Evolutionary conservation across 2,329 filamentous ascomycete genomes (phyloP).

Genomic region (Chalaropsis thielavioides): DNA sequence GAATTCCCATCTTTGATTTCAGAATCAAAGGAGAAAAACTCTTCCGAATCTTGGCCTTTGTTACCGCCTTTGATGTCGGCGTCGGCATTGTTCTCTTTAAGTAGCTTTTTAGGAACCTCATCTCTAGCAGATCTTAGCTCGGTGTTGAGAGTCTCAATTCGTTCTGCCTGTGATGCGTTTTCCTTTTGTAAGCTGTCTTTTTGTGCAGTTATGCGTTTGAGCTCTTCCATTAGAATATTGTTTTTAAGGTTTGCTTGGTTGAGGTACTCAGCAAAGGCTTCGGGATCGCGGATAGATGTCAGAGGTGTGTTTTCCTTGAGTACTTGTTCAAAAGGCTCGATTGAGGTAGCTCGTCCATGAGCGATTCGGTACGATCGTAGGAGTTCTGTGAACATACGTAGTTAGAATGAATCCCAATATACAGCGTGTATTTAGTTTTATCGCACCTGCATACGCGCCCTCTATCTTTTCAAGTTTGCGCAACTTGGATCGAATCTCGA

Average conservation of each 20-base stretch:
- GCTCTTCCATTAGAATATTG: slow-evolving; percentile 86
- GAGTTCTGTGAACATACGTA: slow-evolving; percentile 43
- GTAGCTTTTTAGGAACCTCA: slow-evolving; percentile 17
- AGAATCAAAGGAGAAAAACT: slow-evolving; percentile 85
- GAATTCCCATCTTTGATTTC: slow-evolving; percentile 65
- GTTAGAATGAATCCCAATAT: neutral
- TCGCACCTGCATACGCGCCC: slow-evolving; percentile 64
- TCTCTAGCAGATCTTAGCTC: slow-evolving; percentile 31
- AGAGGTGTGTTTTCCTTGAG: slow-evolving; percentile 86
- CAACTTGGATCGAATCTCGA: slow-evolving; percentile 60
- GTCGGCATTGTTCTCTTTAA: slow-evolving; percentile 13
- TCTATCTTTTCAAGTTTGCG: slow-evolving; percentile 85
- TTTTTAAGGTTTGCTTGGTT: slow-evolving; percentile 72
- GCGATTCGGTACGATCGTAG: slow-evolving; percentile 84
- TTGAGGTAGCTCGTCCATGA: slow-evolving; percentile 69
- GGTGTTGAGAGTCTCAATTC: slow-evolving; percentile 32
- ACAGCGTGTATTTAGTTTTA: neutral
- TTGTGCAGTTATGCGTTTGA: slow-evolving; percentile 73
- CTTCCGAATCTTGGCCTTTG: slow-evolving; percentile 27
- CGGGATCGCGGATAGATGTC: slow-evolving; percentile 73
- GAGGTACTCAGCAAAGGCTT: slow-evolving; percentile 75
- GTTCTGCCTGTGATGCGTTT: slow-evolving; percentile 31
- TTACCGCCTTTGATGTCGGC: slow-evolving; percentile 27
- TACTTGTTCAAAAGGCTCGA: slow-evolving; percentile 85
- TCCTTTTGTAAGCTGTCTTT: slow-evolving; percentile 69